phyloP scores from a whole-genome alignment of 2,329 filamentous ascomycete species.

The Arthrobotrys entomopaga region DNA sequence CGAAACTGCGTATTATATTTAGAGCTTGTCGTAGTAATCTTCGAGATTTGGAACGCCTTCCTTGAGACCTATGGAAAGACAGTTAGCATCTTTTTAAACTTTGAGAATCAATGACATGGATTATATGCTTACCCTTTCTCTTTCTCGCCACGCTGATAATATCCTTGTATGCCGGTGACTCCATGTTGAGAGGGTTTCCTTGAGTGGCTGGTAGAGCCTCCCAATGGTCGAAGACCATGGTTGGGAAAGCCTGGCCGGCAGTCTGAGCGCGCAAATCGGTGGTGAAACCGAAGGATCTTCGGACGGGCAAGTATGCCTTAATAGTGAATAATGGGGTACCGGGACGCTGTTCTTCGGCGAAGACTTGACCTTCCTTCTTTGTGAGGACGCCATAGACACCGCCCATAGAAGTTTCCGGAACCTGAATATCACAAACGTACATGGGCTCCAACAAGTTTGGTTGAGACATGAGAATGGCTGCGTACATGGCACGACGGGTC shows the following conservation, averaged over 20 bases:
- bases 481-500: slow-evolving; percentile 96
- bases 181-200: slow-evolving; percentile 85
- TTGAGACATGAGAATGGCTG: slow-evolving; percentile 87
- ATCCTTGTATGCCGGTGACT: slow-evolving; percentile 80
- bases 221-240: slow-evolving; percentile 99
- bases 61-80: slow-evolving; percentile 6
- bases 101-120: slow-evolving; percentile 69
- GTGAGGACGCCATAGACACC: slow-evolving; percentile 99
- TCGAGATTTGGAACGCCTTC: slow-evolving; percentile 63
- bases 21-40: slow-evolving; percentile 99
- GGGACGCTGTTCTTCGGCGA: slow-evolving; percentile 96
- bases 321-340: slow-evolving; percentile 99
- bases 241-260: slow-evolving; percentile 97
- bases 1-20: slow-evolving; percentile 64
- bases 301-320: slow-evolving; percentile 96
- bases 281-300: slow-evolving; percentile 99
- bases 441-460: slow-evolving; percentile 94
- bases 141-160: slow-evolving; percentile 92
- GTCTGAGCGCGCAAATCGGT: slow-evolving; percentile 93
- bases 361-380: slow-evolving; percentile 97
- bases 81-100: background rate
- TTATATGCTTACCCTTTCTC: slow-evolving; percentile 81
- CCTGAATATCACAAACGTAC: slow-evolving; percentile 99
- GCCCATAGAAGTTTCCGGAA: slow-evolving; percentile 98
- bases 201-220: slow-evolving; percentile 80